Base-by-base conservation (phyloP, 805 yeast genomes). In the Teunomyces tritomae region DNA sequence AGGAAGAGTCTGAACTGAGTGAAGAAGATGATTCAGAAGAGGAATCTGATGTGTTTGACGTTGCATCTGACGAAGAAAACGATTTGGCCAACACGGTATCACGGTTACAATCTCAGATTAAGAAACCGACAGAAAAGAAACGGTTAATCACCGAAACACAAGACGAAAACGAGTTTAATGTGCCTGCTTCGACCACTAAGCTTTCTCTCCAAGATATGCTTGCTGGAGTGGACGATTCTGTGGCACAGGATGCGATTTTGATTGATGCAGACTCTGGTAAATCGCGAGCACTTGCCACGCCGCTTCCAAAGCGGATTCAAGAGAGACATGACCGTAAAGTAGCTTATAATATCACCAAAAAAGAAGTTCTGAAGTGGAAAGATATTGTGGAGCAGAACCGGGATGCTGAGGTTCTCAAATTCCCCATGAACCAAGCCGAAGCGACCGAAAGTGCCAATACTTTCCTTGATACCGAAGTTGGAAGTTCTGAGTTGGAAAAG, bases 341-440 rank as follows among this genome's bases (percentile, higher is more conserved):
- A 2, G 98, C 99, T 0, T 91, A 87, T 63, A 95, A 88, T 48
- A 79, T 94, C 29, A 83, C 97, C 39, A 89, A 85, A 56, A 86
- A 85, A 37, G 96, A 94, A 62, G 87, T 92, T 5, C 77, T 82
- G 49, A 87, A 85, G 65, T 94, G 99, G 98, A 80, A 83, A 46
- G 96, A 90, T 44, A 80, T 85, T 0, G 89, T 94, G 20, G 82
- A 82, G 51, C 78, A 80, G 48, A 87, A 88, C 57, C 81, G 96
- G 56, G 81, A 83, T 50, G 94, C 96, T 0, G 97, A 91, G 59
- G 90, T 87, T 48, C 68, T 94, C 44, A 77, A 80, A 46, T 92
- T 92, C 64, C 94, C 96, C 13, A 61, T 85, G 58, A 77, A 79
- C 44, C 51, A 58, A 36, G 73, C 77, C 5, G 57, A 59, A 3